phyloP scores from a whole-genome alignment of 2,329 filamentous ascomycete species.

The Shiraia sp. region DNA sequence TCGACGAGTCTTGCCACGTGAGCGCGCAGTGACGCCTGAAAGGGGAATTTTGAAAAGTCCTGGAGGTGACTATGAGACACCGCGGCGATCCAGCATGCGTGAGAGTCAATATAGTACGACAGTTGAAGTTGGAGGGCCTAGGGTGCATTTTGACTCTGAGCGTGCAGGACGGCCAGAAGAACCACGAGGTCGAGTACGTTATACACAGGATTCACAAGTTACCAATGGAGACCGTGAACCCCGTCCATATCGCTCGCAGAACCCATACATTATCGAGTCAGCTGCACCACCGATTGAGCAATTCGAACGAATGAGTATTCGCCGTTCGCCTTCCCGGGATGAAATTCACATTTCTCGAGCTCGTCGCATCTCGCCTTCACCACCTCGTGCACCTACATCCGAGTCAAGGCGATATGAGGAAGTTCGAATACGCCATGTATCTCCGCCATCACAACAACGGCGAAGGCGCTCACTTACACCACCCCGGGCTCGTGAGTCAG shows the following conservation, averaged over 20 bases:
- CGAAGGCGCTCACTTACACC: slow-evolving; percentile 3
- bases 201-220: slow-evolving; percentile 5
- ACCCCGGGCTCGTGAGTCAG: slow-evolving; percentile 1
- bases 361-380: slow-evolving; percentile 19
- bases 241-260: slow-evolving; percentile 14
- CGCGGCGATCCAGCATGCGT: slow-evolving; percentile 16
- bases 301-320: slow-evolving; percentile 24
- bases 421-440: slow-evolving; percentile 15
- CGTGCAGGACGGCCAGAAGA: slow-evolving; percentile 3
- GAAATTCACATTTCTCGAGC: slow-evolving; percentile 23
- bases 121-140: slow-evolving; percentile 34
- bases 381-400: background rate
- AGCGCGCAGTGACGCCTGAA: slow-evolving; percentile 15
- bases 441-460: slow-evolving; percentile 13
- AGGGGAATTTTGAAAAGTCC: slow-evolving; percentile 31
- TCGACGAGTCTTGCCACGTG: slow-evolving; percentile 19
- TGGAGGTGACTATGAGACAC: slow-evolving; percentile 19
- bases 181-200: slow-evolving; percentile 4
- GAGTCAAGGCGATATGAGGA: slow-evolving; percentile 9
- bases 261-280: slow-evolving; percentile 15
- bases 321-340: slow-evolving; percentile 18
- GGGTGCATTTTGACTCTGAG: slow-evolving; percentile 34
- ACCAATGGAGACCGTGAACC: slow-evolving; percentile 13
- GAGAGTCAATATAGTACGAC: slow-evolving; percentile 31
- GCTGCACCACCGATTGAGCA: slow-evolving; percentile 16